Conservation (phyloP, 257 asterid genomes). For the Buddleja alternifolia region DNA sequence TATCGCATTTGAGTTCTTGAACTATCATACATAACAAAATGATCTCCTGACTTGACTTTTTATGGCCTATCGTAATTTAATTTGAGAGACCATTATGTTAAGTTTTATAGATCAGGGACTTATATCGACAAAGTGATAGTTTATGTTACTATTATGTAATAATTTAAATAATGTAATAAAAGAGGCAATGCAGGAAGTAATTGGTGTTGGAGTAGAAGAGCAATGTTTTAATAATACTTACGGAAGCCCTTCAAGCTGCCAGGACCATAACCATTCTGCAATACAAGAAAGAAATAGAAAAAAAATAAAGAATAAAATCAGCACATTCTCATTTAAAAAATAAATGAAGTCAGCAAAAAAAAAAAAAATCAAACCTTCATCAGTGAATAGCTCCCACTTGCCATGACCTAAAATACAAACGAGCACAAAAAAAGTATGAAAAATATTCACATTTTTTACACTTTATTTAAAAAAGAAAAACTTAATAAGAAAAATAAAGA, state of each 20-base stretch:
- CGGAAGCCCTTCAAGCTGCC: slow-evolving; percentile 55
- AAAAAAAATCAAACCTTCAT: slow-evolving; percentile 32
- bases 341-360: too few relatives aligned
- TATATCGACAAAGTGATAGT: too few relatives aligned
- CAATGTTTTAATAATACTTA: slow-evolving; percentile 38
- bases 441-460: neutral
- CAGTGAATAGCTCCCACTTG: slow-evolving; percentile 9
- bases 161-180: too few relatives aligned
- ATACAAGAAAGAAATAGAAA: neutral
- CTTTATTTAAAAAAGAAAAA: neutral
- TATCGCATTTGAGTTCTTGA: too few relatives aligned
- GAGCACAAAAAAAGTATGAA: neutral
- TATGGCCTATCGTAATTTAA: too few relatives aligned
- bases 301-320: neutral
- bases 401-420: slow-evolving; percentile 31
- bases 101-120: too few relatives aligned
- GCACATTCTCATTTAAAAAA: neutral
- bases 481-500: too few relatives aligned
- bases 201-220: too few relatives aligned
- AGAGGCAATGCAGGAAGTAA: neutral
- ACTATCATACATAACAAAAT: too few relatives aligned
- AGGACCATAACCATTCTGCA: slow-evolving; percentile 43
- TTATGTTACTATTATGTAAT: too few relatives aligned
- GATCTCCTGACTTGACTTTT: too few relatives aligned
- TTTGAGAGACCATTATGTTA: too few relatives aligned